Evolutionary conservation across 352 stramenopile genomes (phyloP).

Genomic region (Globisporangium viniferum): DNA sequence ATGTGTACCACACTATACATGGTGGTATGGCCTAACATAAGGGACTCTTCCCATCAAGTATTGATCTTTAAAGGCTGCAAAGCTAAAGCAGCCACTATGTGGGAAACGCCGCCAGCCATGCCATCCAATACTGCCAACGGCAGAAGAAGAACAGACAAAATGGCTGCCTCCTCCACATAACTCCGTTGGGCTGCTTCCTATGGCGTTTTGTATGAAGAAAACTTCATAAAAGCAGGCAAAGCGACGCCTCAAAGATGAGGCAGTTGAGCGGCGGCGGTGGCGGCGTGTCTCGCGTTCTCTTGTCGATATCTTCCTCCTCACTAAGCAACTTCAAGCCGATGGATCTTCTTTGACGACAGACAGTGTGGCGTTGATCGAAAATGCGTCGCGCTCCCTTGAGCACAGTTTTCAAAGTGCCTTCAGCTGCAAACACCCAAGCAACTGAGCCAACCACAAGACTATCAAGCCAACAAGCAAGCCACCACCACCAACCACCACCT

Average conservation of each 20-base stretch:
- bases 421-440: neutral
- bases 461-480: constrained; percentile 6
- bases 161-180: neutral
- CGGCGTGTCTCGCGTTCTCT: neutral
- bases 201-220: neutral
- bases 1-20: too few species aligned
- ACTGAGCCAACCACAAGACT: neutral
- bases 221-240: neutral
- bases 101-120: neutral
- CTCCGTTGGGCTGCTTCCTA: neutral
- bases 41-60: too few species aligned
- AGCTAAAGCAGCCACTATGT: neutral
- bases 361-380: neutral
- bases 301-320: neutral
- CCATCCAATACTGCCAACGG: neutral
- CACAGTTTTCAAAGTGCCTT: constrained; percentile 11
- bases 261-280: neutral
- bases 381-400: neutral
- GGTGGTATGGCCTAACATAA: too few species aligned
- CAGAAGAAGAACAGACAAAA: neutral
- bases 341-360: neutral
- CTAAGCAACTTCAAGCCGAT: neutral
- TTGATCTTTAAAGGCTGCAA: neutral
- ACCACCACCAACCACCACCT: neutral
- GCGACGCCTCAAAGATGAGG: neutral